phyloP scores from a whole-genome alignment of 1,284 basidiomycete species.

The Tylopilus orsonianus region DNA sequence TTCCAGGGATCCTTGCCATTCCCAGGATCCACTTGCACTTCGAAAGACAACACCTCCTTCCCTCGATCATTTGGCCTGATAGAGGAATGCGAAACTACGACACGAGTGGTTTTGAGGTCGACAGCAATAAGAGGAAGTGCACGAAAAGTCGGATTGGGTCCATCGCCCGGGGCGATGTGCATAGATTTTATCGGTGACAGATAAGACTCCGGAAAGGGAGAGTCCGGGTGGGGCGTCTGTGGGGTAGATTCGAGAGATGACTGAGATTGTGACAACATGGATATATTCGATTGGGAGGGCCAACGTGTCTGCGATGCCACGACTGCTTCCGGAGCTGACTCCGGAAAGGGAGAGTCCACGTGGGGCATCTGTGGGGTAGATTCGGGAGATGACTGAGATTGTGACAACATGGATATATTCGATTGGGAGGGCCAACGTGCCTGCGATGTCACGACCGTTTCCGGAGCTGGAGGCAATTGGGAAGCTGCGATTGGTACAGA shows the following conservation, averaged over 20 bases:
- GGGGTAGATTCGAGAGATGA: slow-evolving; percentile 27
- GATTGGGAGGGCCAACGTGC: slow-evolving; percentile 26
- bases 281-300: slow-evolving; percentile 26
- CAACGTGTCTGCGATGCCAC: slow-evolving; percentile 21
- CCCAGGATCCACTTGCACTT: slow-evolving; percentile 67
- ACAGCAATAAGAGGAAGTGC: slow-evolving; percentile 66
- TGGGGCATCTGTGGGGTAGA: slow-evolving; percentile 18
- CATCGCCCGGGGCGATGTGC: slow-evolving; percentile 10
- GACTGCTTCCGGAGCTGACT: too few relatives aligned
- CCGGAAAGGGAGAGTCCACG: slow-evolving; percentile 29
- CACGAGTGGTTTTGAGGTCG: slow-evolving; percentile 65
- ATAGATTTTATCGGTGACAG: slow-evolving; percentile 25
- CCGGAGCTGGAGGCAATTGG: slow-evolving; percentile 10
- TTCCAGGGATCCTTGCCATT: slow-evolving; percentile 78
- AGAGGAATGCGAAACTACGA: slow-evolving; percentile 69
- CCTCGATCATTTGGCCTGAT: slow-evolving; percentile 84
- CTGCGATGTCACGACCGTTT: slow-evolving; percentile 13
- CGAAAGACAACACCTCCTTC: slow-evolving; percentile 84
- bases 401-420: slow-evolving; percentile 26
- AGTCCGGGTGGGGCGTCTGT: slow-evolving; percentile 25
- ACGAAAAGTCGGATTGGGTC: slow-evolving; percentile 46
- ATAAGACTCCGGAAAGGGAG: slow-evolving; percentile 33
- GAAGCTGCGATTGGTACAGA: slow-evolving; percentile 6
- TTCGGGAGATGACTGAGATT: slow-evolving; percentile 30
- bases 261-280: slow-evolving; percentile 28